A percentile compares a stretch with the other conserved stretches of the same genome.
Conservation (phyloP, 192 early-diverging fungal species). For the Coemansia sp. region DNA sequence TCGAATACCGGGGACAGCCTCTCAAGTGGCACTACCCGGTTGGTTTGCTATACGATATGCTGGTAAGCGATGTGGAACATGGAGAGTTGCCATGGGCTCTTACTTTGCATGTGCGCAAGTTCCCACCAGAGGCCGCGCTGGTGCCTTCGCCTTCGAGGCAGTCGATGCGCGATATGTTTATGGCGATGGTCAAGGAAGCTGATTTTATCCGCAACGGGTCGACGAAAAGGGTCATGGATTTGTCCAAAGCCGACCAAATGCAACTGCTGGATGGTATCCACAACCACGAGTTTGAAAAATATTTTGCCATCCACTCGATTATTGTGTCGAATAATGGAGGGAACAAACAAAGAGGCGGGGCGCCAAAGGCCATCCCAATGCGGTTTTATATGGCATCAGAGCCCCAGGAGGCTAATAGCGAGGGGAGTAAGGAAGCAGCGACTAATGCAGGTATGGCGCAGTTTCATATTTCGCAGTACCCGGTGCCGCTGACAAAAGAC, state of each 20-base stretch:
- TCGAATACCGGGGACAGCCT: conserved; percentile 66
- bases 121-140: conserved; percentile 64
- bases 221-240: conserved; percentile 82
- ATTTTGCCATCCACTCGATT: conserved; percentile 47
- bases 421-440: background rate
- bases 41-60: conserved; percentile 77
- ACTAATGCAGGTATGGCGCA: conserved; percentile 7
- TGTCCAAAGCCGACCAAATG: conserved; percentile 80
- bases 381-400: conserved; percentile 36
- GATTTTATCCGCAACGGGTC: conserved; percentile 82
- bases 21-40: conserved; percentile 91
- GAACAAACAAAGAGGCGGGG: background rate
- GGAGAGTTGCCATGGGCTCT: conserved; percentile 71
- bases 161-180: conserved; percentile 72
- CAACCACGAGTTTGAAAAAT: conserved; percentile 42
- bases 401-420: conserved; percentile 12
- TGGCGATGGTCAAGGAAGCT: conserved; percentile 87
- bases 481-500: conserved; percentile 30
- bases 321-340: background rate
- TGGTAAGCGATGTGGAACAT: conserved; percentile 12
- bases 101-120: conserved; percentile 73
- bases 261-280: conserved; percentile 74
- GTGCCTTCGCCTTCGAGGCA: conserved; percentile 60
- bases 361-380: conserved; percentile 42
- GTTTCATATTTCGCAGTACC: conserved; percentile 46